Evolutionary conservation across 352 stramenopile species (phyloP), one percentile per base, ranked within the genome.

Genomic region (Globisporangium perplexum): DNA sequence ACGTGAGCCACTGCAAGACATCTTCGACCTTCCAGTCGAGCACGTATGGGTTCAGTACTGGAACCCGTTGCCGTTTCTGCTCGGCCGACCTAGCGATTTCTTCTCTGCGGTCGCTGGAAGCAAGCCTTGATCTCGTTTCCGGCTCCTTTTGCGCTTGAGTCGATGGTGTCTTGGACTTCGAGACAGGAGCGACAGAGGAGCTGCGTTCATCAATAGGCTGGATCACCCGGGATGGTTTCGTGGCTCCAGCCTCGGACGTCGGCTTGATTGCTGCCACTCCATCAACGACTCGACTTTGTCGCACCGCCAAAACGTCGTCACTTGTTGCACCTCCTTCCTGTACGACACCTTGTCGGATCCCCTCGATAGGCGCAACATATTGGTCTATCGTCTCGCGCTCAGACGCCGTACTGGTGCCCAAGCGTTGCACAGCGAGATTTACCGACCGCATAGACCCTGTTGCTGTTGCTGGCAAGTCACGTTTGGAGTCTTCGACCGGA

Each of bases 1-100:
- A 41, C 4, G 63, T 55, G 24, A 83, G 69, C 72, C 72, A 83
- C 43, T 68, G 53, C 28, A 69, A 28, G 2, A 83, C 72, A 38
- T 83, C 72, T 33, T 69, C 65, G 6, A 83, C 70, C 61, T 80
- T 83, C 72, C 72, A 83, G 43, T 75, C 62, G 1, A 72, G 14
- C 0, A 80, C 55, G 11, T 67, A 62, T 7, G 66, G 35, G 15
- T 23, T 61, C 30, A 61, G n/a, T 4, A 30, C 50, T 43, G 22
- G 35, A 3, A 49, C 11, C 7, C n/a, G n/a, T n/a, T 18, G 22
- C 44, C 52, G 20, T 39, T 52, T 42, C 4, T 48, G 41, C 23
- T 58, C 15, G 6, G 33, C 28, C 17, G 23, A 8, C 22, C 12
- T 1, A 42, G 3, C 24, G 15, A 5, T 6, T 7, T 44, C 39